Evolutionary conservation across 163 green algal genomes (phyloP), one percentile per base, ranked within the genome.

Genomic region (Volvox carteri): DNA sequence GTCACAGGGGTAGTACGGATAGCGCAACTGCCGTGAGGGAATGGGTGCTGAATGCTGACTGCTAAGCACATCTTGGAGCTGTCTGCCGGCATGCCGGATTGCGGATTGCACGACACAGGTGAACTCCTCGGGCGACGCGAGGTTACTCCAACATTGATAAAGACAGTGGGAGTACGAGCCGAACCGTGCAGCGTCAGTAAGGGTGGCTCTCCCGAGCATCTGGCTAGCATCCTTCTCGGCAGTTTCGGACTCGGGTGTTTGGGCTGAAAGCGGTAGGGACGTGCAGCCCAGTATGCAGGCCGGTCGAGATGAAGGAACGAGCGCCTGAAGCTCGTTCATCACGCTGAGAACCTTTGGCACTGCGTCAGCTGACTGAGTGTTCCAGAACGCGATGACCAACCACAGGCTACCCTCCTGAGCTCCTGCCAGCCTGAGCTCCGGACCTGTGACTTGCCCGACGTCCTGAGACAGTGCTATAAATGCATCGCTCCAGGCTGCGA

Each of bases 361-460:
- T 9, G 52, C 4, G 28, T 54, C 9, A 23, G 33, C 48, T 21
- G 11, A 39, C 2, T 52, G 7, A 8, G 12, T 2, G 18, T n/a
- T 84, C 76, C 50, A 72, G 52, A 46, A 50, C 2, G 76, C 76
- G 1, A 84, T 50, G 62, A 84, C 33, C 5, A 84, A 6, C 50
- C 76, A 84, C 9, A 52, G 48, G 23, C 19, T 35, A 5, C 76
- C 76, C 30, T 50, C 9, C 7, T 7, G 9, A 19, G 50, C 76
- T 30, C 76, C 76, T 30, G 76, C 76, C 2, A 25, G 19, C 18
- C 37, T 19, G 28, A 86, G 28, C 16, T 74, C 54, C 0, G 1
- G 7, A 6, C 7, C 7, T 1, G 54, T 60, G 1, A 86, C 12
- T 4, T 58, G 1, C 1, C 2, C 18, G 3, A 56, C 37, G 56